Conservation (phyloP, 108 stramenopile genomes). For the Fistulifera pelliculosa region DNA sequence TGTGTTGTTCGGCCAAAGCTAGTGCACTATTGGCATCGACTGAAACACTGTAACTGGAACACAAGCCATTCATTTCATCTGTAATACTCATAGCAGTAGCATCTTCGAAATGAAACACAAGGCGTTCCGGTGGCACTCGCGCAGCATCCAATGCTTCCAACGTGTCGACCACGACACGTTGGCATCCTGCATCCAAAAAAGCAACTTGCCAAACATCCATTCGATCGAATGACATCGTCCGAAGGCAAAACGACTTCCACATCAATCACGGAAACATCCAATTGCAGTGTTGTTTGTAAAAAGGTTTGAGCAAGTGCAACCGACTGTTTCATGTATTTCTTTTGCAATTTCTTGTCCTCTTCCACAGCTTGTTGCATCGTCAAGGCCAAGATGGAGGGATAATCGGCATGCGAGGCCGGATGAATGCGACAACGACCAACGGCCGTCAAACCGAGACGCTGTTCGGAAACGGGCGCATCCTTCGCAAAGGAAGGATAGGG, state of each 20-base stretch:
- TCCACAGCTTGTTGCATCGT: slow-evolving; percentile 34
- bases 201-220: slow-evolving; percentile 64
- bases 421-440: slow-evolving; percentile 46
- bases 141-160: slow-evolving; percentile 54
- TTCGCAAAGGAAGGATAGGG: slow-evolving; percentile 65
- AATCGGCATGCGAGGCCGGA: slow-evolving; percentile 19
- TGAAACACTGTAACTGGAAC: too few species aligned
- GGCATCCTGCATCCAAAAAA: slow-evolving; percentile 80
- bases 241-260: slow-evolving; percentile 53
- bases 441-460: slow-evolving; percentile 31
- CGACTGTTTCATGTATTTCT: slow-evolving; percentile 74
- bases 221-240: slow-evolving; percentile 33
- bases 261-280: slow-evolving; percentile 68
- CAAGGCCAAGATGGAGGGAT: slow-evolving; percentile 47
- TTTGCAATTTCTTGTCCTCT: slow-evolving; percentile 48
- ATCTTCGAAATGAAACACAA: slow-evolving; percentile 51
- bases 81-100: not conserved
- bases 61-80: not conserved
- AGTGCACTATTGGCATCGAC: too few species aligned
- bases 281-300: slow-evolving; percentile 33
- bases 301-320: slow-evolving; percentile 53
- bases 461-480: slow-evolving; percentile 21
- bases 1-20: not conserved
- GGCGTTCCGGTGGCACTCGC: slow-evolving; percentile 53
- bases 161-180: slow-evolving; percentile 37